These are phyloP conservation scores for Rubia peregrina DNA, from an alignment of 305 asterid genomes.

Conservation along the genomic window DNA sequence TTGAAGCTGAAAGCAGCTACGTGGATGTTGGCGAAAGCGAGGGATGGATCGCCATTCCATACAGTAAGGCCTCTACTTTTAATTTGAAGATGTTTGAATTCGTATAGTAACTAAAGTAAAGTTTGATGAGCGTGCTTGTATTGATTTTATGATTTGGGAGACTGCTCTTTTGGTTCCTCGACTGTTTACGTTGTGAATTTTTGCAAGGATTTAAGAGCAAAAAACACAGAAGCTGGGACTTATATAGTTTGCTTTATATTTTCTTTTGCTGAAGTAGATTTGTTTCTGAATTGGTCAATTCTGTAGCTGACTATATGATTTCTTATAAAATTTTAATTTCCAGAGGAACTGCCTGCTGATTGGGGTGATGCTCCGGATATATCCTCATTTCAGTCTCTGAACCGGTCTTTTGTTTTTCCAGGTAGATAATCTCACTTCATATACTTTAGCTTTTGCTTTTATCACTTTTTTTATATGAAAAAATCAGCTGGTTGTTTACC, in stretches of 20 bases:
- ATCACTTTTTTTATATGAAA: background rate
- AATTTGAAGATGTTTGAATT: background rate
- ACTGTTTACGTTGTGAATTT: background rate
- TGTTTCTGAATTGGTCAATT: background rate
- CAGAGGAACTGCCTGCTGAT: slow-evolving; percentile 79
- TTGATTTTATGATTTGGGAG: background rate
- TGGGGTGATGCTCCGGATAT: slow-evolving; percentile 86
- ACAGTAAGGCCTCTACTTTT: slow-evolving; percentile 42
- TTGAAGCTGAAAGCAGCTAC: slow-evolving; percentile 42
- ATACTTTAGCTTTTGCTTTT: background rate
- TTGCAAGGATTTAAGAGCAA: background rate
- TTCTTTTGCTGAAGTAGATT: background rate
- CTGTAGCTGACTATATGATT: slow-evolving; percentile 5
- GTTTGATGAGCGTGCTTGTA: background rate
- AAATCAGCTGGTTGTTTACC: background rate
- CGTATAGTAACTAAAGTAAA: background rate
- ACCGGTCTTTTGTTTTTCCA: slow-evolving; percentile 85
- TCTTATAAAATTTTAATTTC: slow-evolving; percentile 9
- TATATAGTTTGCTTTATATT: background rate
- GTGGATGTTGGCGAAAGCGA: slow-evolving; percentile 67
- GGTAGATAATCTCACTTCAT: slow-evolving; percentile 35
- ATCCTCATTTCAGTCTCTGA: slow-evolving; percentile 56
- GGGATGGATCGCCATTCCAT: slow-evolving; percentile 73
- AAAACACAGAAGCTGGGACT: background rate
- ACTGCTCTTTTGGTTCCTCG: background rate